Conservation (phyloP, 169 alveolate genomes). For the Eimeria brunetti region DNA sequence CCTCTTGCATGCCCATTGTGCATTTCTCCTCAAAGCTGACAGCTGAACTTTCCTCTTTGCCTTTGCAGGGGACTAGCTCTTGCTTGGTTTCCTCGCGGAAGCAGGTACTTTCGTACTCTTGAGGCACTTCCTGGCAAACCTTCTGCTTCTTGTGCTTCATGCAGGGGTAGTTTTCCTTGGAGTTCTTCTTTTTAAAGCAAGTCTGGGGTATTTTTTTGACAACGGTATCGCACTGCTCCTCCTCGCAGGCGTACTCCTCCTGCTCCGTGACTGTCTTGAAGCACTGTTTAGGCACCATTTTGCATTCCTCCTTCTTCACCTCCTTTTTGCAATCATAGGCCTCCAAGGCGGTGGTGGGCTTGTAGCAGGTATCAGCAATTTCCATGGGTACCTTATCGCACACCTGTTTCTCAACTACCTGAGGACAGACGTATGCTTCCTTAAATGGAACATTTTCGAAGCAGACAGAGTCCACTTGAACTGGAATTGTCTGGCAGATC, state of each 20-base stretch:
- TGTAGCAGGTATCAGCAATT: constrained; percentile 73
- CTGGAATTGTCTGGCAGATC: constrained; percentile 66
- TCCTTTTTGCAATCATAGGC: constrained; percentile 71
- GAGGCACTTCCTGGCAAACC: constrained; percentile 71
- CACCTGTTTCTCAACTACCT: constrained; percentile 67
- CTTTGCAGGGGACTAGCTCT: constrained; percentile 74
- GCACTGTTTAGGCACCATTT: constrained; percentile 72
- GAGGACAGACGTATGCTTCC: constrained; percentile 77
- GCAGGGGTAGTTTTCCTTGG: constrained; percentile 70
- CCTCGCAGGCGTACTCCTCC: constrained; percentile 73
- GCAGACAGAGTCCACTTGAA: constrained; percentile 70
- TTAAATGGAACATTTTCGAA: constrained; percentile 68
- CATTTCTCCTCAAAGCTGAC: constrained; percentile 68
- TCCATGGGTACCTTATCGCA: constrained; percentile 72
- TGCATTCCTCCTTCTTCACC: constrained; percentile 78
- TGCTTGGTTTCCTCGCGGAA: constrained; percentile 68
- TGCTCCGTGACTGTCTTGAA: constrained; percentile 66
- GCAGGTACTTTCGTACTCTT: constrained; percentile 73
- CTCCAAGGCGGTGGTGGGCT: constrained; percentile 71
- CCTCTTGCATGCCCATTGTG: constrained; percentile 66
- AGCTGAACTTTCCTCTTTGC: constrained; percentile 52
- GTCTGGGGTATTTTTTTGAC: constrained; percentile 62
- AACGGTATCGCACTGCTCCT: constrained; percentile 74
- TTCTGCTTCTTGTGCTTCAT: constrained; percentile 70
- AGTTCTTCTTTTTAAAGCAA: constrained; percentile 56